Evolutionary conservation across 805 yeast species (phyloP).

Genomic region (Nakazawaea siamensis): DNA sequence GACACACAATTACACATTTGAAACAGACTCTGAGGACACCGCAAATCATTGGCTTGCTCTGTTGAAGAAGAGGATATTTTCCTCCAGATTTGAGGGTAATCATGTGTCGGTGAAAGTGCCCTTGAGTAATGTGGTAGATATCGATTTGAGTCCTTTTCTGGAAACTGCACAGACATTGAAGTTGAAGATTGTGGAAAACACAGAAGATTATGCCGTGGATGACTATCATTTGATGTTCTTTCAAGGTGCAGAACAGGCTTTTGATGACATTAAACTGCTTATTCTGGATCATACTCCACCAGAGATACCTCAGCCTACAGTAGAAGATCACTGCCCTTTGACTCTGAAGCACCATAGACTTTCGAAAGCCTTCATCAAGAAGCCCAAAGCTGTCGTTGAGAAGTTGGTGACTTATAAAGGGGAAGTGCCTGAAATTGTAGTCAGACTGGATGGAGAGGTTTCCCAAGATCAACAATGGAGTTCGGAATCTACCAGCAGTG

Average conservation of each 20-base stretch:
- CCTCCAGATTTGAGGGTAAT: slow-evolving; percentile 60
- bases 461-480: background rate
- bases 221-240: slow-evolving; percentile 67
- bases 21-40: slow-evolving; percentile 61
- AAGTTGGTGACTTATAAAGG: background rate
- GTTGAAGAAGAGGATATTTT: slow-evolving; percentile 69
- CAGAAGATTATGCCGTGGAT: slow-evolving; percentile 48
- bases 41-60: slow-evolving; percentile 79
- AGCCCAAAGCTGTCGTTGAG: background rate
- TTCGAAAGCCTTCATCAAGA: background rate
- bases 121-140: slow-evolving; percentile 51
- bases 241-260: slow-evolving; percentile 36
- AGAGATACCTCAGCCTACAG: background rate
- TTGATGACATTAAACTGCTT: slow-evolving; percentile 29
- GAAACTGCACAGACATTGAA: slow-evolving; percentile 49
- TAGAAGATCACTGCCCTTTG: background rate
- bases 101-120: slow-evolving; percentile 78
- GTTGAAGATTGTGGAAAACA: slow-evolving; percentile 52
- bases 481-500: background rate
- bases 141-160: slow-evolving; percentile 47
- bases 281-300: slow-evolving; percentile 20
- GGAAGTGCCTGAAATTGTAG: slow-evolving; percentile 7
- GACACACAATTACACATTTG: slow-evolving; percentile 50
- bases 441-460: slow-evolving; percentile 2
- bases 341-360: background rate